Base-by-base conservation (phyloP, 345 rosid species). In the Melaleuca quinquenervia region DNA sequence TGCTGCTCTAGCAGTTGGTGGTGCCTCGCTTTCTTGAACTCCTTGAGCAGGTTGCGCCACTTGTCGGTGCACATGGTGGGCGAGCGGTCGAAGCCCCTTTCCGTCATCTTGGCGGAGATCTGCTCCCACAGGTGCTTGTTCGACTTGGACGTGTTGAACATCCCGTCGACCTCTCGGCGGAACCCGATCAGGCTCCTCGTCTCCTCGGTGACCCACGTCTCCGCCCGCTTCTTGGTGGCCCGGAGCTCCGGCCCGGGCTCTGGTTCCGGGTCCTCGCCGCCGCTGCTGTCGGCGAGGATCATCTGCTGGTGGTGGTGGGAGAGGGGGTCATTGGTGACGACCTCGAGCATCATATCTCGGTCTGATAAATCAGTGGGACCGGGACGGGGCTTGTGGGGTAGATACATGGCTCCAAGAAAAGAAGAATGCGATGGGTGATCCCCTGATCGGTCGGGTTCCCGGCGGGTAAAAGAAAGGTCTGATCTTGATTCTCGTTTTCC, bases 41-140 rank as follows among this genome's bases (percentile, higher is more conserved):
- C 99, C 89, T 98, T 98, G 88, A 98, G 89, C 76, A 98, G 90
- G 89, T 98, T 98, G 93, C 99, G 93, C 99, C 99, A 98, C 93
- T 98, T 96, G 88, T 98, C 99, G 0, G 99, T 98, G 55, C 99
- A 98, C 99, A 98, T 98, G 8, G 96, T 96, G 8, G 99, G 99
- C 5, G 99, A 96, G 75, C 99, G 92, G 91, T 98, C 99, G 87
- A 95, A 98, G 6, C 99, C 99, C 87, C 94, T 98, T 36, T 94
- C 99, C 82, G 94, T 94, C 99, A 98, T 98, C 90, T 95, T 98
- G 0, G 89, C 82, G 2, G 98, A 96, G 56, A 98, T 98, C 90
- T 94, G 92, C 75, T 98, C 99, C 99, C 99, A 98, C 52, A 98
- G 90, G 90, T 98, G 99, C 84, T 96, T 98, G 88, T 98, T 98